phyloP scores from a whole-genome alignment of 345 rosid species.

The Hibiscus trionum region DNA sequence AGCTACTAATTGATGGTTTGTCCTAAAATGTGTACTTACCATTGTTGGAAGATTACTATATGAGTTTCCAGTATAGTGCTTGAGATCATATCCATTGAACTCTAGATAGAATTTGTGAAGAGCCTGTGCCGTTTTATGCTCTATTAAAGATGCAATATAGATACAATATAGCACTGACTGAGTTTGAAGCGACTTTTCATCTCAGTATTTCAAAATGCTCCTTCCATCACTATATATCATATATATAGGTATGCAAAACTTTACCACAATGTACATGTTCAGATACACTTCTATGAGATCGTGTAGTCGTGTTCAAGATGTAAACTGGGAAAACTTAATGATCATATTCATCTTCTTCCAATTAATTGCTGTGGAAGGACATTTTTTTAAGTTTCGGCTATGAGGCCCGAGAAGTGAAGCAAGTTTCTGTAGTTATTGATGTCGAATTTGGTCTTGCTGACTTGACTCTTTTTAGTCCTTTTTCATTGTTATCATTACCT shows the following conservation, averaged over 20 bases:
- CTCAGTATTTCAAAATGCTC: background rate
- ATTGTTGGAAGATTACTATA: background rate
- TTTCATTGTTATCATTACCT: slow-evolving; percentile 1
- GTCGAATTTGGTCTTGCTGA: background rate
- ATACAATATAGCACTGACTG: background rate
- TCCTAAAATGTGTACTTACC: background rate
- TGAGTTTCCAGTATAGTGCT: background rate
- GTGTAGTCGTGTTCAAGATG: background rate
- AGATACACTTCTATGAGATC: background rate
- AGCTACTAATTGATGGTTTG: background rate
- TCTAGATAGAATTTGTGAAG: background rate
- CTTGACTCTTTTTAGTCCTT: background rate
- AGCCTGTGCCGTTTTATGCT: background rate
- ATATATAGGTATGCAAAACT: background rate
- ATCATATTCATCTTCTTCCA: background rate
- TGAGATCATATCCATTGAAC: background rate
- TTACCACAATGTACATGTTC: background rate
- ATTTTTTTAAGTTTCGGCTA: background rate
- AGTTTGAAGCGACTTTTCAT: background rate
- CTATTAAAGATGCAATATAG: background rate
- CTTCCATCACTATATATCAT: background rate
- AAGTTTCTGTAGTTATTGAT: background rate
- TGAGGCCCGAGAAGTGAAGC: background rate
- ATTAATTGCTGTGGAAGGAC: background rate
- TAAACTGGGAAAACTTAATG: background rate